These are phyloP conservation scores for Mycena haematopus DNA, from an alignment of 768 basidiomycete species.

Conservation along the genomic window DNA sequence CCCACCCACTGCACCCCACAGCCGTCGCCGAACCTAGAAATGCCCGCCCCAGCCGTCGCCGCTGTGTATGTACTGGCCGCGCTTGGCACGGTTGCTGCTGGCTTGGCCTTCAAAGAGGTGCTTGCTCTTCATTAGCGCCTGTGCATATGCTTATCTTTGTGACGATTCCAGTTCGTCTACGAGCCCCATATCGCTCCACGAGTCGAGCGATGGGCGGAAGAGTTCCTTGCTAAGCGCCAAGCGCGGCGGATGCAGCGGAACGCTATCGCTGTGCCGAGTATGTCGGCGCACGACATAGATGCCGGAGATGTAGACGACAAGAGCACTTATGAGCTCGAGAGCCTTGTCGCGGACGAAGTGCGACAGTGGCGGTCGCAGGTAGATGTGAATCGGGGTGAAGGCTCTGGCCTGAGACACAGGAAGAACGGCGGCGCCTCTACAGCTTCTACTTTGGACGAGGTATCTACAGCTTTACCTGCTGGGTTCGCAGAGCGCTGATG, in stretches of 20 bases:
- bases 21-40: no score
- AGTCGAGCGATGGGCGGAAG: slow-evolving; percentile 55
- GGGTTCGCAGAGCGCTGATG: background rate
- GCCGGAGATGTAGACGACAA: background rate
- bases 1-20: no score
- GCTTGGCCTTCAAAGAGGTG: no score
- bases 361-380: slow-evolving; percentile 59
- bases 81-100: no score
- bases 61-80: no score
- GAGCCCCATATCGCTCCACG: slow-evolving; percentile 74
- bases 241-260: slow-evolving; percentile 33
- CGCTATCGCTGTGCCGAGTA: slow-evolving; percentile 28
- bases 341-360: slow-evolving; percentile 41
- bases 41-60: no score
- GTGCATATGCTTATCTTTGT: no score
- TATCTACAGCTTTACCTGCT: no score
- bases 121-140: no score
- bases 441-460: background rate
- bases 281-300: slow-evolving; percentile 9
- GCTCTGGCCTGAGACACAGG: slow-evolving; percentile 40
- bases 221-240: slow-evolving; percentile 43
- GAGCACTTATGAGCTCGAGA: background rate
- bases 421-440: slow-evolving; percentile 14
- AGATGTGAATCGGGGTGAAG: slow-evolving; percentile 33
- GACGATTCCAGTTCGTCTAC: slow-evolving; percentile 60